Evolutionary conservation across 805 yeast species (phyloP).

Genomic region (Pichia ethanolica): DNA sequence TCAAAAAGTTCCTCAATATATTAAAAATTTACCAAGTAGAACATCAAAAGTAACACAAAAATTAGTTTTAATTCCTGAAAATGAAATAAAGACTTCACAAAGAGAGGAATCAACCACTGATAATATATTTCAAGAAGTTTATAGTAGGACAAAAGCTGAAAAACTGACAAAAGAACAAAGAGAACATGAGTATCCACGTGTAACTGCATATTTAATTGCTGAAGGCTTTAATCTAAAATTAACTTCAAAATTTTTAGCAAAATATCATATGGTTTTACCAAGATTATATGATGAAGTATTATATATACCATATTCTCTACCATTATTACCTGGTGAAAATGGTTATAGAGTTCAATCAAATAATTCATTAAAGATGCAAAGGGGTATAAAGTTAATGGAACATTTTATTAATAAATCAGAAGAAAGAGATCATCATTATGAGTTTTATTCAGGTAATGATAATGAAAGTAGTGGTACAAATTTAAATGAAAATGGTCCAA

Average conservation of each 20-base stretch:
- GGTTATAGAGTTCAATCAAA: slow-evolving; percentile 73
- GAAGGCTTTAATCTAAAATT: slow-evolving; percentile 67
- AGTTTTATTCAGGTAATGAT: slow-evolving; percentile 79
- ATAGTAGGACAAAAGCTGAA: slow-evolving; percentile 39
- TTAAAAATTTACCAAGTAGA: slow-evolving; percentile 57
- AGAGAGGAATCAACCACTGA: slow-evolving; percentile 25
- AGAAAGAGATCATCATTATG: slow-evolving; percentile 85
- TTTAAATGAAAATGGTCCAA: slow-evolving; percentile 15
- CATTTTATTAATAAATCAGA: slow-evolving; percentile 72
- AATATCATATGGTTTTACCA: slow-evolving; percentile 77
- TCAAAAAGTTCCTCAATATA: slow-evolving; percentile 37
- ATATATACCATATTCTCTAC: slow-evolving; percentile 83
- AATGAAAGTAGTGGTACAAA: slow-evolving; percentile 19
- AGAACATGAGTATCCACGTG: slow-evolving; percentile 64
- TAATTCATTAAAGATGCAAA: slow-evolving; percentile 35
- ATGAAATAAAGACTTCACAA: slow-evolving; percentile 18
- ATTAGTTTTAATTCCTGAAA: slow-evolving; percentile 77
- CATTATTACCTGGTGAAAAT: slow-evolving; percentile 75
- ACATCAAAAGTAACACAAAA: slow-evolving; percentile 83
- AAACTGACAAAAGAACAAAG: slow-evolving; percentile 51
- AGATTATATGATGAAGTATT: slow-evolving; percentile 88
- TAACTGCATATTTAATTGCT: slow-evolving; percentile 87
- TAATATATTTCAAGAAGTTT: slow-evolving; percentile 27
- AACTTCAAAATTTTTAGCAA: slow-evolving; percentile 55
- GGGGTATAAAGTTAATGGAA: slow-evolving; percentile 52